Conservation (phyloP, 768 basidiomycete genomes). For the Boletus rubroflammeus region DNA sequence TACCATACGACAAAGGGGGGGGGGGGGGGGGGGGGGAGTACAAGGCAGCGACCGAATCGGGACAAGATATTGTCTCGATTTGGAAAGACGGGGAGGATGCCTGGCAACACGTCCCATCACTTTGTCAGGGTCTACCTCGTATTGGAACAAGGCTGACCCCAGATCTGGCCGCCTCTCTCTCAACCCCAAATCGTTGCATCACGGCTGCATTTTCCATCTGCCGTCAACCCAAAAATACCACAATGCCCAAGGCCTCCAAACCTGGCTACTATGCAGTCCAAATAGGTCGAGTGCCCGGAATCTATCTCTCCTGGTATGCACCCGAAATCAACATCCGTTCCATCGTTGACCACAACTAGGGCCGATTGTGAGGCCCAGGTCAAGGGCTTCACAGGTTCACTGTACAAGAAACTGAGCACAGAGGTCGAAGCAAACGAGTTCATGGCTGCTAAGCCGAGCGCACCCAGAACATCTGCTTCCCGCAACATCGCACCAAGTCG, state of each 20-base stretch:
- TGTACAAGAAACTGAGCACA: slow-evolving; percentile 64
- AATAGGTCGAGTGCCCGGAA: slow-evolving; percentile 57
- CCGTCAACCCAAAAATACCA: background rate
- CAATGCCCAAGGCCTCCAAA: slow-evolving; percentile 40
- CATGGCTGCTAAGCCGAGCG: slow-evolving; percentile 34
- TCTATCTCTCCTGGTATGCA: slow-evolving; percentile 70
- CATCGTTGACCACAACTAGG: slow-evolving; percentile 42
- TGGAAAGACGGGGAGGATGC: slow-evolving; percentile 1
- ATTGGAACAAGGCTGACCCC: slow-evolving; percentile 16
- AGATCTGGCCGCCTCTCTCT: background rate
- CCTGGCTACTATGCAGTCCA: slow-evolving; percentile 70
- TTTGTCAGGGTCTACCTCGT: slow-evolving; percentile 6
- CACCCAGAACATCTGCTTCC: slow-evolving; percentile 5
- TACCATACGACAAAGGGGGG: slow-evolving; percentile 9
- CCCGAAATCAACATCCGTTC: slow-evolving; percentile 27
- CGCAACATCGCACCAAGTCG: slow-evolving; percentile 11
- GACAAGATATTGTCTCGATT: slow-evolving; percentile 20
- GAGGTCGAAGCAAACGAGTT: slow-evolving; percentile 58
- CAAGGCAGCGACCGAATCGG: slow-evolving; percentile 26
- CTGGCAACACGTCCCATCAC: background rate
- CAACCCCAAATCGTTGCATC: no score
- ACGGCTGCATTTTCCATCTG: background rate
- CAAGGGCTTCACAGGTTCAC: slow-evolving; percentile 57
- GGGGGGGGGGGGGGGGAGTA: slow-evolving; percentile 6
- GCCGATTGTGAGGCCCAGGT: slow-evolving; percentile 67